Evolutionary conservation across 257 asterid species (phyloP), one percentile per base, ranked within the genome.

Genomic region (Craterostigma plantagineum): DNA sequence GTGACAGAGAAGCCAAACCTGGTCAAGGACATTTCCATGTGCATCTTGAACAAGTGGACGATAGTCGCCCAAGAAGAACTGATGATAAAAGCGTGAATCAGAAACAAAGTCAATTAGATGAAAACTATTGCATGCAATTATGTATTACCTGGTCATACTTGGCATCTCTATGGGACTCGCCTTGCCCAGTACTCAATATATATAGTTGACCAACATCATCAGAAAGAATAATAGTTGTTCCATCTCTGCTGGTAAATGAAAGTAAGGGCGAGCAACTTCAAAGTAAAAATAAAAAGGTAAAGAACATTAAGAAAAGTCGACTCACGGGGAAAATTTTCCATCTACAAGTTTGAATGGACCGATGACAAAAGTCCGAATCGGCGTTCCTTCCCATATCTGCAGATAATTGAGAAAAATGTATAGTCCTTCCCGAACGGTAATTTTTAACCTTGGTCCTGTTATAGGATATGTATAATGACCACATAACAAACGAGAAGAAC

Each of bases 311-410:
- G 49, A 17, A 44, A 37, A 46, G 63, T 55, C 48, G 62, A 87
- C 97, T 81, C 71, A 87, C 97, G 95, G 83, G 34, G 97, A 87
- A 58, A 87, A 87, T 52, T 87, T 87, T 37, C 97, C 97, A 61
- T 87, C 97, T 58, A 87, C 93, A 52, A 87, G 80, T 74, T 72
- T 74, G 70, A 69, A 81, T 35, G 76, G 77, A 18, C 97, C 95
- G 52, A 79, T 71, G 65, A 73, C 77, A 48, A 75, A 87, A 6
- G 74, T 82, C 18, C 87, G 81, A 51, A 87, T 73, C 14, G 95
- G 92, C 50, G 63, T 65, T 14, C 97, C 97, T 69, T 87, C 93
- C 97, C 97, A 87, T 63, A 87, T 87, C 97, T 87, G 64, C 52
- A 56, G 50, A 60, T 34, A 49, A 12, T 34, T 48, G 46, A 36